Percentiles rank a stretch among this genome's conserved stretches.
These are phyloP conservation scores for Sarcodon aspratus DNA, from an alignment of 768 basidiomycete genomes.

Conservation along the genomic window DNA sequence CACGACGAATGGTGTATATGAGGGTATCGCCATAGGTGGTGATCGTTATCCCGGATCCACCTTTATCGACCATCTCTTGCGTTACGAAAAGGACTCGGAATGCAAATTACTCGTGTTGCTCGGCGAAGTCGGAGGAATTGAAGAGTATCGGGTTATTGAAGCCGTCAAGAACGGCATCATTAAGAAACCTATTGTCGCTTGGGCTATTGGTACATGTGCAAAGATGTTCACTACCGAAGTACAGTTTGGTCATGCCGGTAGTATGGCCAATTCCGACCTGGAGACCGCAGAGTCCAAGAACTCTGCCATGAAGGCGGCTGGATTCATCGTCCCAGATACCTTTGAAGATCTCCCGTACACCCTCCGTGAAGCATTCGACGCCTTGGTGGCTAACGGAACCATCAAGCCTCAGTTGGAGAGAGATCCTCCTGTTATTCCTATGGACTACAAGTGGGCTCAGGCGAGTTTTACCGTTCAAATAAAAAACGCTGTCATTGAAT, in stretches of 20 bases:
- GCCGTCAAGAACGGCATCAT: constrained; percentile 90
- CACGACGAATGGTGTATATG: constrained; percentile 95
- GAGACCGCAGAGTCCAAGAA: constrained; percentile 99
- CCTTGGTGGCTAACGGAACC: constrained; percentile 56
- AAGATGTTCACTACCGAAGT: constrained; percentile 99
- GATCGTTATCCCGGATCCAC: constrained; percentile 98
- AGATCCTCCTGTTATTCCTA: constrained; percentile 94
- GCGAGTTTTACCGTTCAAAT: no score
- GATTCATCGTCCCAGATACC: constrained; percentile 94
- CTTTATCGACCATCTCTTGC: constrained; percentile 97
- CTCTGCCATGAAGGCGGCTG: constrained; percentile 84
- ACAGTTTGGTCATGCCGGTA: constrained; percentile 98
- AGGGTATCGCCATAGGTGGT: constrained; percentile 99
- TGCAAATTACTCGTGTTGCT: constrained; percentile 99
- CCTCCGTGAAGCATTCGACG: constrained; percentile 76
- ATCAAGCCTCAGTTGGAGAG: constrained; percentile 67
- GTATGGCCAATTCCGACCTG: constrained; percentile 93
- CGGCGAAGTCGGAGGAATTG: constrained; percentile 97
- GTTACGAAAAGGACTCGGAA: constrained; percentile 93
- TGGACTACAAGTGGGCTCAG: constrained; percentile 99
- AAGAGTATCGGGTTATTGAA: constrained; percentile 98
- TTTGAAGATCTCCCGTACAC: constrained; percentile 92
- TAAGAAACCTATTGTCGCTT: constrained; percentile 98
- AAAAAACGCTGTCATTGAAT: no score
- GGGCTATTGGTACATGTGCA: constrained; percentile 99